phyloP scores from a whole-genome alignment of 2,329 filamentous ascomycete genomes.

The Botrytis medusae region DNA sequence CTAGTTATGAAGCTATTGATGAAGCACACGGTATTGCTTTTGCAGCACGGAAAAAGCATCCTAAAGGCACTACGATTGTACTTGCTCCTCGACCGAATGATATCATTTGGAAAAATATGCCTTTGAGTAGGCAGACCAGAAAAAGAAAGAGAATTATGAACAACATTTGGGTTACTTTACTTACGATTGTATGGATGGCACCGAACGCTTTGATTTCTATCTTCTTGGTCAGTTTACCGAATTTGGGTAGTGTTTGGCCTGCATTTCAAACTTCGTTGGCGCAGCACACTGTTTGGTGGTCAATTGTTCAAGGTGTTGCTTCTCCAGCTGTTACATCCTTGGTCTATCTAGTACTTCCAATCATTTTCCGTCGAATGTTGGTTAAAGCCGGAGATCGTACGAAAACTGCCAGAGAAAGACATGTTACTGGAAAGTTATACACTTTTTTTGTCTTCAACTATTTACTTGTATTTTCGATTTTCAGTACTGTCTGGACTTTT shows the following conservation, averaged over 20 bases:
- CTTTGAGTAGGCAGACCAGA: slow-evolving; percentile 65
- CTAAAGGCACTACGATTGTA: slow-evolving; percentile 71
- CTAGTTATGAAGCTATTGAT: slow-evolving; percentile 84
- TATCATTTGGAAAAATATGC: slow-evolving; percentile 94
- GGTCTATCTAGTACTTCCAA: slow-evolving; percentile 83
- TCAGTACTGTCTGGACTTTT: slow-evolving; percentile 78
- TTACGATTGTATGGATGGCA: slow-evolving; percentile 84
- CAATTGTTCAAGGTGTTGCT: slow-evolving; percentile 85
- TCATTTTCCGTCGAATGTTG: slow-evolving; percentile 85
- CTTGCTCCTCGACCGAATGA: slow-evolving; percentile 87
- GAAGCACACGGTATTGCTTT: slow-evolving; percentile 89
- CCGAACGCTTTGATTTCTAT: slow-evolving; percentile 94
- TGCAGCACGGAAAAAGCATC: slow-evolving; percentile 75
- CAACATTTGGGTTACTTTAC: slow-evolving; percentile 75
- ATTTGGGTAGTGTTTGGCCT: slow-evolving; percentile 77
- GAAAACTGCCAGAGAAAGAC: slow-evolving; percentile 87
- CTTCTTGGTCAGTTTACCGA: slow-evolving; percentile 82
- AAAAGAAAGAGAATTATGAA: slow-evolving; percentile 75
- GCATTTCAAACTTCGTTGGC: slow-evolving; percentile 67
- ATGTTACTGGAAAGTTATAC: slow-evolving; percentile 88
- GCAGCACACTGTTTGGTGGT: slow-evolving; percentile 68
- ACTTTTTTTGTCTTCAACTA: slow-evolving; percentile 99
- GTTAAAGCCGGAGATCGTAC: slow-evolving; percentile 83
- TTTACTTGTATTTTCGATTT: slow-evolving; percentile 87
- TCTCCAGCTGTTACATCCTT: slow-evolving; percentile 85